These are phyloP conservation scores for Seiridium cupressi DNA, from an alignment of 2,329 filamentous ascomycete species.

Conservation along the genomic window DNA sequence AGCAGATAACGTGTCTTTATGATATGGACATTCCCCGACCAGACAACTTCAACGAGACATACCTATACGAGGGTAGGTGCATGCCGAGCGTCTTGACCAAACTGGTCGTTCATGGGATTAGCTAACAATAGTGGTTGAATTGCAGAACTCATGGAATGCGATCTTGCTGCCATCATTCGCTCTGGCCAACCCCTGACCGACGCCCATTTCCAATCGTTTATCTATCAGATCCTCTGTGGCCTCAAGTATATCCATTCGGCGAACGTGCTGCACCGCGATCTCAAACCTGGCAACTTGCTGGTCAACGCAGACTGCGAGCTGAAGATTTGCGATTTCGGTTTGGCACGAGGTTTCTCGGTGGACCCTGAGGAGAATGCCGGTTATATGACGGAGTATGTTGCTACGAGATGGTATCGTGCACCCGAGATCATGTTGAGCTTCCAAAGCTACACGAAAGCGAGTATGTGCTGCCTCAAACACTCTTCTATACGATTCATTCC, in stretches of 20 bases:
- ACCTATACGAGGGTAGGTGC: conserved; percentile 87
- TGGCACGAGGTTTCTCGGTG: conserved; percentile 93
- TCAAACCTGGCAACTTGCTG: conserved; percentile 95
- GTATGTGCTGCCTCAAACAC: conserved; percentile 56
- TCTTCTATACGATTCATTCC: background rate
- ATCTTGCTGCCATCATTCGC: conserved; percentile 94
- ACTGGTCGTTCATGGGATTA: too few relatives aligned
- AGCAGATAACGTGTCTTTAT: conserved; percentile 96
- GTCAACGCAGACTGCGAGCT: conserved; percentile 99
- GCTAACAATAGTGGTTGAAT: background rate
- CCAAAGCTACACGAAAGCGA: conserved; percentile 99
- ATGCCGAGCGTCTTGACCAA: background rate
- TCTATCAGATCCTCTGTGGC: conserved; percentile 98
- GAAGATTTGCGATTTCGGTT: conserved; percentile 98
- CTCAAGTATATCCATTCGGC: conserved; percentile 99
- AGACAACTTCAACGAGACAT: conserved; percentile 98
- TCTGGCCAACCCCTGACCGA: conserved; percentile 97
- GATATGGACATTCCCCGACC: conserved; percentile 99
- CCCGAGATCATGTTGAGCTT: conserved; percentile 99
- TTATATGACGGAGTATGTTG: conserved; percentile 99
- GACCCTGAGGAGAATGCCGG: conserved; percentile 98
- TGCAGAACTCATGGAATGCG: conserved; percentile 97
- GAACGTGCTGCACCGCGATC: conserved; percentile 92
- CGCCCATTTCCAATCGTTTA: conserved; percentile 99
- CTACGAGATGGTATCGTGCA: conserved; percentile 91